phyloP scores from a whole-genome alignment of 208 protist species.

The Polymyxa betae region DNA sequence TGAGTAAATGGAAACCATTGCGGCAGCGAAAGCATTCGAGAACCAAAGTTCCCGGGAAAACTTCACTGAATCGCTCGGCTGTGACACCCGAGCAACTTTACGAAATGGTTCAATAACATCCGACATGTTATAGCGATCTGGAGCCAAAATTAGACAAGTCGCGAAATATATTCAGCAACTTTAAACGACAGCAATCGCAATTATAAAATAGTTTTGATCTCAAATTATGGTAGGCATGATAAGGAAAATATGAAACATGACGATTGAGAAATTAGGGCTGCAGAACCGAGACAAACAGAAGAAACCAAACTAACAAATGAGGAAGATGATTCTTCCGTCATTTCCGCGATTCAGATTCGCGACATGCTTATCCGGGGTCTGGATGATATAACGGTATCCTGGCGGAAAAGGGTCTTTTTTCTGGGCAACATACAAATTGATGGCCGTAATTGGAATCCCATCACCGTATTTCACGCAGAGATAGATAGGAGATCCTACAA shows the following conservation, averaged over 20 bases:
- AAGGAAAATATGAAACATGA: too few species aligned
- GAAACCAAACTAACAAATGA: slow-evolving; percentile 44
- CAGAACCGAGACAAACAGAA: too few species aligned
- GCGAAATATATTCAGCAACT: too few species aligned
- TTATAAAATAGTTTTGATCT: too few species aligned
- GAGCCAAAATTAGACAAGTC: too few species aligned
- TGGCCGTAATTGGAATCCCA: slow-evolving; percentile 31
- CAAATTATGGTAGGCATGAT: too few species aligned
- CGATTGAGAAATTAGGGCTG: too few species aligned
- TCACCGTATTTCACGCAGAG: slow-evolving; percentile 48
- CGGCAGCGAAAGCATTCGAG: background rate
- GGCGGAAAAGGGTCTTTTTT: slow-evolving; percentile 48
- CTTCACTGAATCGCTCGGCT: background rate
- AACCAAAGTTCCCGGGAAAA: background rate
- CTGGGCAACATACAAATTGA: slow-evolving; percentile 51
- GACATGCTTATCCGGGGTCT: slow-evolving; percentile 6
- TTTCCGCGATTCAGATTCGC: slow-evolving; percentile 32
- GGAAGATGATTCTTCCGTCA: slow-evolving; percentile 27
- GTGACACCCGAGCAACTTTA: background rate
- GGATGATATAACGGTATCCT: slow-evolving; percentile 42
- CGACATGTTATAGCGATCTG: slow-evolving; percentile 23
- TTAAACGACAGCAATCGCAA: too few species aligned
- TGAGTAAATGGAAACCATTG: slow-evolving; percentile 7
- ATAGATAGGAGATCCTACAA: slow-evolving; percentile 48
- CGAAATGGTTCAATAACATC: slow-evolving; percentile 34